Percentiles rank a stretch among this genome's conserved stretches.
These are phyloP conservation scores for Knoxia roxburghii DNA, from an alignment of 257 asterid species.

Conservation along the genomic window DNA sequence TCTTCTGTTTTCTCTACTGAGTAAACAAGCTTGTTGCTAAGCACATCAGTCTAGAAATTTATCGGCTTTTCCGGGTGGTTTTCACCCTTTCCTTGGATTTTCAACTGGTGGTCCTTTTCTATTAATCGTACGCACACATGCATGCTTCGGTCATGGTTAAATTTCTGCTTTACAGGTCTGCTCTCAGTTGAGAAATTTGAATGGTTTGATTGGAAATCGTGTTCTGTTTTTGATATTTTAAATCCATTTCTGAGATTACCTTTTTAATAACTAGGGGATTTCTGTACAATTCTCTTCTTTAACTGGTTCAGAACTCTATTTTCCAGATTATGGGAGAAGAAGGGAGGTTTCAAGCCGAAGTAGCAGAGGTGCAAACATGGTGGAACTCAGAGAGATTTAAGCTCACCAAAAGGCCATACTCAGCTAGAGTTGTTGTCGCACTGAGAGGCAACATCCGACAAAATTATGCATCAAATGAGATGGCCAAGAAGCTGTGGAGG, in stretches of 20 bases:
- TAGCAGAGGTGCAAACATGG: conserved; percentile 92
- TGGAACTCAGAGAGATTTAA: conserved; percentile 90
- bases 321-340: conserved; percentile 90
- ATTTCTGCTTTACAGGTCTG: too few relatives aligned
- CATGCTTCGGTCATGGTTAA: background rate
- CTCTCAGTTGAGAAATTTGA: background rate
- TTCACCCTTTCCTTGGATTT: too few relatives aligned
- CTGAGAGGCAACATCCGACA: conserved; percentile 79
- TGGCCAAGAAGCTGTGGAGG: conserved; percentile 95
- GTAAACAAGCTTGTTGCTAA: too few relatives aligned
- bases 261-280: too few relatives aligned
- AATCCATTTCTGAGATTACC: too few relatives aligned
- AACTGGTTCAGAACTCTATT: background rate
- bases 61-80: too few relatives aligned
- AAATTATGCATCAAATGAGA: conserved; percentile 66
- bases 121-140: too few relatives aligned
- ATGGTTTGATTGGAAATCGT: background rate
- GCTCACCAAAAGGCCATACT: conserved; percentile 79
- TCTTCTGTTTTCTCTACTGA: too few relatives aligned
- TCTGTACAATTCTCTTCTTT: too few relatives aligned
- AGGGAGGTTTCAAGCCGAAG: conserved; percentile 79
- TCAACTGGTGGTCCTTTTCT: too few relatives aligned
- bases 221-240: too few relatives aligned
- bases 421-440: conserved; percentile 87
- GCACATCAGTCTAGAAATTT: too few relatives aligned